phyloP scores from a whole-genome alignment of 805 yeast species.

The Sugiyamaella chiloensis region DNA sequence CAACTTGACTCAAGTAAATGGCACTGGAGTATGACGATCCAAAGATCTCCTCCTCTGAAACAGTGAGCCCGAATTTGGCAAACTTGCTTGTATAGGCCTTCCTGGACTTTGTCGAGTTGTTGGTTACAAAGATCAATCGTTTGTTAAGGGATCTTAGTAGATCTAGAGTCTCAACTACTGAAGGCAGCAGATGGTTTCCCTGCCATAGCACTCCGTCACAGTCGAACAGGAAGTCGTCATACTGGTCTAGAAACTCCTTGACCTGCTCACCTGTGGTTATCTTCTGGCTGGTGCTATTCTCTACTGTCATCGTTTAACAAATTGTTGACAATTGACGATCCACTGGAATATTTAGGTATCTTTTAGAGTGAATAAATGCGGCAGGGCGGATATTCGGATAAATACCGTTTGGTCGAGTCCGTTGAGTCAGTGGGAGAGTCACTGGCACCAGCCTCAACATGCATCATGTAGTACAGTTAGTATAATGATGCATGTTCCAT shows the following conservation, averaged over 20 bases:
- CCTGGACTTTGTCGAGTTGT: conserved; percentile 91
- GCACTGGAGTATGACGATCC: conserved; percentile 93
- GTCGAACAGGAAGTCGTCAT: conserved; percentile 88
- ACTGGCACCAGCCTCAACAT: no score
- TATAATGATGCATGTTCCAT: no score
- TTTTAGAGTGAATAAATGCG: no score
- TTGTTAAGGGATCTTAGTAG: conserved; percentile 56
- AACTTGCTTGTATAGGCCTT: conserved; percentile 73
- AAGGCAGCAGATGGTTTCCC: conserved; percentile 77
- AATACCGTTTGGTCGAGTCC: no score
- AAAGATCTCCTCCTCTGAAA: conserved; percentile 64
- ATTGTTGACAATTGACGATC: no score
- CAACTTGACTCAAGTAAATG: conserved; percentile 72
- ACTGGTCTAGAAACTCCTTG: conserved; percentile 52
- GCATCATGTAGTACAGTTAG: no score
- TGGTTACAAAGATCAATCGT: conserved; percentile 83
- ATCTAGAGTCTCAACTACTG: conserved; percentile 69
- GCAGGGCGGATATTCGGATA: no score
- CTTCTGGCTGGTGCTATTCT: conserved; percentile 18
- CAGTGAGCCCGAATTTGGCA: conserved; percentile 51
- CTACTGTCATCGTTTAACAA: no score
- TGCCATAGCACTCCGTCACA: conserved; percentile 98
- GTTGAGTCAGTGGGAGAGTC: no score
- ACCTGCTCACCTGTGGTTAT: conserved; percentile 28
- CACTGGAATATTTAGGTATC: no score